Evolutionary conservation across 2,329 filamentous ascomycete species (phyloP).

Genomic region (Aureobasidium leucospermi): DNA sequence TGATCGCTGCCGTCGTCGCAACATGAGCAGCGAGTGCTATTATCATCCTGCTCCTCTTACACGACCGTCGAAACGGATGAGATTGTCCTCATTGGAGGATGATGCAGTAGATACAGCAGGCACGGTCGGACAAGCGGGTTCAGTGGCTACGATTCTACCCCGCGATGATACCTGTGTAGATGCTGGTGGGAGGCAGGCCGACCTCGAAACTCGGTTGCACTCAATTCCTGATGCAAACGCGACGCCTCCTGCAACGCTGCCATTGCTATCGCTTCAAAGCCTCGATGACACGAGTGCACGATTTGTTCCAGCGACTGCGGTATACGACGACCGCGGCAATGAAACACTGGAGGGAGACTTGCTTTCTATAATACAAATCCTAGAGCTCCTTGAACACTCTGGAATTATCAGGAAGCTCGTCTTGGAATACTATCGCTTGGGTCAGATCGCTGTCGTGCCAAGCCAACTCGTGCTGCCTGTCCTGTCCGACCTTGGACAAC

Average conservation of each 20-base stretch:
- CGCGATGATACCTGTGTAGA: background rate
- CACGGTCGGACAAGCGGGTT: background rate
- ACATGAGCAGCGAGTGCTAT: constrained; percentile 13
- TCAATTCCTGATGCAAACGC: background rate
- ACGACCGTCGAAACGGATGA: background rate
- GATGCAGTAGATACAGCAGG: background rate
- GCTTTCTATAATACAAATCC: background rate
- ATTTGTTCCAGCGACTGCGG: background rate
- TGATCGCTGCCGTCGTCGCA: constrained; percentile 15
- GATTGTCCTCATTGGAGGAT: background rate
- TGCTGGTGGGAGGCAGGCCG: background rate
- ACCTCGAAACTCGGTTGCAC: too few relatives aligned
- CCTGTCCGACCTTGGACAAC: background rate
- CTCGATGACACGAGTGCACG: background rate
- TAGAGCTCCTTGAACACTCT: background rate
- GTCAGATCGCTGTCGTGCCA: background rate
- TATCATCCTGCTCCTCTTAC: constrained; percentile 20
- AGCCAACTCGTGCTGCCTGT: background rate
- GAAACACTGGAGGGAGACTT: background rate
- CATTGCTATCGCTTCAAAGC: background rate
- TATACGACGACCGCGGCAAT: background rate
- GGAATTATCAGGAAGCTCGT: background rate
- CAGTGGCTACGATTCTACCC: background rate
- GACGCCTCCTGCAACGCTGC: background rate
- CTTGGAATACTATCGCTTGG: background rate